Conservation (phyloP, 805 yeast genomes). For the Priceomyces medius region DNA sequence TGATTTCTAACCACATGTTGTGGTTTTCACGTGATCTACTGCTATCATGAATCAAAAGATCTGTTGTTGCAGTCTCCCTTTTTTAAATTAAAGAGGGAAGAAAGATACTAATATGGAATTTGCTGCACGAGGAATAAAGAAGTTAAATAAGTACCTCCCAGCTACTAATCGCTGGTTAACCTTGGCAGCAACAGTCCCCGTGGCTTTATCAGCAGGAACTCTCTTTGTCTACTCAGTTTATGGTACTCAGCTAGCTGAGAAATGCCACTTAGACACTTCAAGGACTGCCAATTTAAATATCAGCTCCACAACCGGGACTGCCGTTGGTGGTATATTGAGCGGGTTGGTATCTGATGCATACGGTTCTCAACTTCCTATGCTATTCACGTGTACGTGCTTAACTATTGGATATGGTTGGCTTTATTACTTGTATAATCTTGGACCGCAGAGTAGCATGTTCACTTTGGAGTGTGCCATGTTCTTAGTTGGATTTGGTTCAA, state of each 20-base stretch:
- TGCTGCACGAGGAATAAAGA: conserved; percentile 13
- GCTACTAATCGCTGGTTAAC: conserved; percentile 26
- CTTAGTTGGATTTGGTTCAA: conserved; percentile 32
- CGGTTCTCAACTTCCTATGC: conserved; percentile 35
- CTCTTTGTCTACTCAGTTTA: conserved; percentile 34
- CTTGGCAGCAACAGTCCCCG: conserved; percentile 27
- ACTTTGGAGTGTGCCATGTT: conserved; percentile 27
- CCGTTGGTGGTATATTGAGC: conserved; percentile 32
- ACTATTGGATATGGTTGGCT: conserved; percentile 29
- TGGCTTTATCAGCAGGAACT: conserved; percentile 34
- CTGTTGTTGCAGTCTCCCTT: background rate
- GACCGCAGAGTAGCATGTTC: conserved; percentile 14
- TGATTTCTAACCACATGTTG: too few relatives aligned
- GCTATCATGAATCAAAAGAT: background rate
- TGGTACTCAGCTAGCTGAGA: conserved; percentile 30
- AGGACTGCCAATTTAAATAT: conserved; percentile 31
- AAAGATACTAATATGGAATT: conserved; percentile 10
- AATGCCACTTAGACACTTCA: conserved; percentile 27
- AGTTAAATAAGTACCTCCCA: conserved; percentile 21
- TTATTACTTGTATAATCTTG: conserved; percentile 19
- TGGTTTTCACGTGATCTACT: background rate
- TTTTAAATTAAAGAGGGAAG: background rate
- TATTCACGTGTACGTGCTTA: conserved; percentile 22
- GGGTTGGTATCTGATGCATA: conserved; percentile 33
- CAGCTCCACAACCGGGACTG: conserved; percentile 29